Evolutionary conservation across 768 basidiomycete species (phyloP).

Genomic region (Hemileccinum impolitum): DNA sequence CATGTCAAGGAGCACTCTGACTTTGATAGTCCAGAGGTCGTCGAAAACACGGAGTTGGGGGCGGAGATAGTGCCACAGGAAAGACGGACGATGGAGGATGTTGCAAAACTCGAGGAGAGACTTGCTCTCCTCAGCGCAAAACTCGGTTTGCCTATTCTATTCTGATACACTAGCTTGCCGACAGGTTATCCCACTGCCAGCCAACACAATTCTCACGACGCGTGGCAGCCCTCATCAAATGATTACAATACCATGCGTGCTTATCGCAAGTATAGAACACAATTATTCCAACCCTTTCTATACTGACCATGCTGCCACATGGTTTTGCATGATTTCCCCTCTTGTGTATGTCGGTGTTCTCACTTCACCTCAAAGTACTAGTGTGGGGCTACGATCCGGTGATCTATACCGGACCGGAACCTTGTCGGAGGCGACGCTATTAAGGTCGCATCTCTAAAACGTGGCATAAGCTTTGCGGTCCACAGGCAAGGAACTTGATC

Average conservation of each 20-base stretch:
- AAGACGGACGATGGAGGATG: constrained; percentile 38
- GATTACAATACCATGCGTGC: background rate
- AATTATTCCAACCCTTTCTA: background rate
- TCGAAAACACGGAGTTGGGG: constrained; percentile 39
- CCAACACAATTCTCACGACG: background rate
- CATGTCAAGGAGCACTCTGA: constrained; percentile 70
- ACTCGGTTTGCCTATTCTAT: constrained; percentile 31
- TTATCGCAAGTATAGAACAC: background rate
- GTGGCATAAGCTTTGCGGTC: background rate
- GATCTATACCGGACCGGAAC: background rate
- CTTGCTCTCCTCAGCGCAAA: constrained; percentile 29
- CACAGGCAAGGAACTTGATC: background rate
- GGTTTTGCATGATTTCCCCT: background rate
- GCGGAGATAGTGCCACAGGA: constrained; percentile 13
- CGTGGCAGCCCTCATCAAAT: background rate
- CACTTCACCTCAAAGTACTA: background rate
- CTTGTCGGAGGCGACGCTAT: background rate
- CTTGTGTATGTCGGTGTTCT: background rate
- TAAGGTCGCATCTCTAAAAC: background rate
- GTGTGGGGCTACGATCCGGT: background rate
- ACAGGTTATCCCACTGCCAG: background rate
- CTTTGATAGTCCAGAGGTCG: constrained; percentile 26
- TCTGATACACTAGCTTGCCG: background rate
- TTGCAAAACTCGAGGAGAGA: constrained; percentile 37
- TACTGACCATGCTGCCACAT: constrained; percentile 1